Evolutionary conservation across 495 filamentous ascomycete genomes (phyloP), one percentile per base, ranked within the genome.

Genomic region (Cetradonia linearis): DNA sequence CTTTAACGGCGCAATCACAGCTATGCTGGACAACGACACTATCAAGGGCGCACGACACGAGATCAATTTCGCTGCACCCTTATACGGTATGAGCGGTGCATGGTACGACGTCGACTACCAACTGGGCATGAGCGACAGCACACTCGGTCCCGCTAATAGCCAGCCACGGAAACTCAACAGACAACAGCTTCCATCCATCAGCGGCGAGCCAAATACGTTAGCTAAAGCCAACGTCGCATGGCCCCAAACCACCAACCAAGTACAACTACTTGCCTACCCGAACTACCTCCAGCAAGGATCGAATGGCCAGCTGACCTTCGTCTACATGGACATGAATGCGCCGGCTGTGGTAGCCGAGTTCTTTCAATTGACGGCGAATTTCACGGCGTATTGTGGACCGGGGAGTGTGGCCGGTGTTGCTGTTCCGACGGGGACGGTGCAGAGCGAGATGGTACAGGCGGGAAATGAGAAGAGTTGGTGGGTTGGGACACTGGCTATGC

Each of bases 91-190:
- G 31, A 25, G 16, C 11, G 44, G 31, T 28, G 37, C 56, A 9
- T 64, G 42, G 42, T 64, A 58, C 44, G 63, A 64, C n/a, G 63
- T 61, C 49, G 54, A 58, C 48, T 64, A 61, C 20, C 52, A 64
- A 50, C 31, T 58, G 30, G 63, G 63, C 37, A 54, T 64, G 38
- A 55, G 55, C 23, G 50, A 60, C 23, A 34, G 56, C 36, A 64
- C 59, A 2, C 42, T 57, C 7, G 63, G 59, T 7, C 58, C 63
- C 30, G 20, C 23, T 7, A 33, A 44, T 27, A 38, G 33, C 47
- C 44, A 50, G 37, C 18, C 27, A 16, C 27, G 37, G 36, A 48
- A 59, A 9, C 11, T 34, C n/a, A 44, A 54, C 6, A 25, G 31
- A 10, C 20, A 25, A 31, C 28, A 50, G 18, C n/a, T 54, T 20